Percentiles rank a stretch among this genome's conserved stretches.
Conservation (phyloP, 306 rosid genomes). For the Senna siamea region DNA sequence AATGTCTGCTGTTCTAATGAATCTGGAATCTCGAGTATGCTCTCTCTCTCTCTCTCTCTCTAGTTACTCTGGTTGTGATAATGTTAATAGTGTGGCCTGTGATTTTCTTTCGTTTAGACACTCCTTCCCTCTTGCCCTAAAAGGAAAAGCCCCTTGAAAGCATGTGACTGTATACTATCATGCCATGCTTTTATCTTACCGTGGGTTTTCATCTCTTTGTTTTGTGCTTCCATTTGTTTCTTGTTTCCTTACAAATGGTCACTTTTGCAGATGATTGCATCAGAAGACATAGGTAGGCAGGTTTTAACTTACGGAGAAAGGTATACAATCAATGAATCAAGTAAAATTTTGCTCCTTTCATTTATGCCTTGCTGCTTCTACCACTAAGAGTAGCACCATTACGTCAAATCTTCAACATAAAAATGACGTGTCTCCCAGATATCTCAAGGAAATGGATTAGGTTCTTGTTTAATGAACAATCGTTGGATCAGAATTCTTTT, state of each 20-base stretch:
- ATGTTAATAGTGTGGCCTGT: not conserved
- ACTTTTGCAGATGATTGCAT: slow-evolving; percentile 72
- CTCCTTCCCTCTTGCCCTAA: not conserved
- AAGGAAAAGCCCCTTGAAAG: not conserved
- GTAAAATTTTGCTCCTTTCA: not conserved
- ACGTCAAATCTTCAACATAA: not conserved
- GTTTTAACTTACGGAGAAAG: slow-evolving; percentile 95
- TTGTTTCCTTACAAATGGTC: not conserved
- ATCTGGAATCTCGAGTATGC: slow-evolving; percentile 91
- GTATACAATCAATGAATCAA: slow-evolving; percentile 45
- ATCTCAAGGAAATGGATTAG: not conserved
- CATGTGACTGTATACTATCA: not conserved
- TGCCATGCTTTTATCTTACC: slow-evolving; percentile 1
- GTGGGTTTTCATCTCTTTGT: not conserved
- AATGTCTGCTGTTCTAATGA: slow-evolving; percentile 94
- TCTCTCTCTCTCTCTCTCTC: slow-evolving; percentile 27
- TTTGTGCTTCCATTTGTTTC: not conserved
- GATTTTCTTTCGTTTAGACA: slow-evolving; percentile 2
- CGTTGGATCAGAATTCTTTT: not conserved
- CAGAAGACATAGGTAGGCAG: slow-evolving; percentile 97
- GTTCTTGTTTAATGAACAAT: slow-evolving; percentile 1
- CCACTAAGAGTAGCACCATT: not conserved
- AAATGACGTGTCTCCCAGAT: not conserved
- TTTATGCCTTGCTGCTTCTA: not conserved
- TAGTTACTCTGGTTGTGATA: slow-evolving; percentile 16